These are phyloP conservation scores for Leucogyrophana mollusca DNA, from an alignment of 768 basidiomycete genomes.

Conservation along the genomic window DNA sequence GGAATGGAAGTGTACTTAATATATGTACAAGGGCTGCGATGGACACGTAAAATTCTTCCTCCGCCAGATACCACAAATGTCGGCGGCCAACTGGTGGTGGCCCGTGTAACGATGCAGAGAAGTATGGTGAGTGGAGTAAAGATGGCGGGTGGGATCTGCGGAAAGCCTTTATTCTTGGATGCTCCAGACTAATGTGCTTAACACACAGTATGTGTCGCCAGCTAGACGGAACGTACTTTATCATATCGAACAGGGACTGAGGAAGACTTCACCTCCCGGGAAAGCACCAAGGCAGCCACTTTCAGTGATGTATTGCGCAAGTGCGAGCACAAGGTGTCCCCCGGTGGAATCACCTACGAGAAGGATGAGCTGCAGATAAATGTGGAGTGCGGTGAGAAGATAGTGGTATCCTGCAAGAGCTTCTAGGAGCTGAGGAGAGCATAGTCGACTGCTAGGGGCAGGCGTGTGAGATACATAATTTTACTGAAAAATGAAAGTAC, in stretches of 20 bases:
- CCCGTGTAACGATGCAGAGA: neutral
- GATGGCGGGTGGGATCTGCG: neutral
- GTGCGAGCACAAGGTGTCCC: slow-evolving; percentile 32
- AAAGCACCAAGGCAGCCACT: neutral
- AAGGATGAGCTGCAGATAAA: slow-evolving; percentile 30
- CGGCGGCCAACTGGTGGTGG: neutral
- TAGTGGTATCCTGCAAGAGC: slow-evolving; percentile 35
- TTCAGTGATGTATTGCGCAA: slow-evolving; percentile 17
- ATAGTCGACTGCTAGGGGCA: too few species aligned
- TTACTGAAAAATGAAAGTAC: too few species aligned
- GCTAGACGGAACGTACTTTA: too few species aligned
- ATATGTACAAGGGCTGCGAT: neutral
- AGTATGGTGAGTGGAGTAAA: neutral
- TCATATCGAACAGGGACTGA: slow-evolving; percentile 7
- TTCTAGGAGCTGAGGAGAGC: too few species aligned
- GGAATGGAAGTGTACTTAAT: too few species aligned
- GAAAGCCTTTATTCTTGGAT: neutral
- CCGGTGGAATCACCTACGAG: slow-evolving; percentile 40
- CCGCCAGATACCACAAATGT: neutral
- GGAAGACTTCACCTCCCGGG: slow-evolving; percentile 9
- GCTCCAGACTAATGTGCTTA: neutral
- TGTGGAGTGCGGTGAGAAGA: slow-evolving; percentile 27
- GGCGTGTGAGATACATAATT: too few species aligned
- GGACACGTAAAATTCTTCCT: neutral
- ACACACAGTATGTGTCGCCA: too few species aligned